Base-by-base conservation (phyloP, 2,329 filamentous ascomycete genomes). In the Aspergillus bombycis region DNA sequence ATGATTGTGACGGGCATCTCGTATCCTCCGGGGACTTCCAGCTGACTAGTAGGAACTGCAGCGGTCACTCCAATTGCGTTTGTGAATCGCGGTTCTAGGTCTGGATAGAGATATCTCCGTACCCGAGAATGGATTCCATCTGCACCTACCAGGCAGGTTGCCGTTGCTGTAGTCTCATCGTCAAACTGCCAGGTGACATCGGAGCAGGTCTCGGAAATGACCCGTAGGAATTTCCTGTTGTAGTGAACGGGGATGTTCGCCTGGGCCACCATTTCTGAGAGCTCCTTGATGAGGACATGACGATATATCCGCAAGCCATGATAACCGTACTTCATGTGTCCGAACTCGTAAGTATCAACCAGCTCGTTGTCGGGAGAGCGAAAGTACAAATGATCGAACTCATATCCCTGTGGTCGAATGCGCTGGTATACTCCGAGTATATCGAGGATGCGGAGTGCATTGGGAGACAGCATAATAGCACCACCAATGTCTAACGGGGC, bases 91-190 rank as follows among this genome's bases (percentile, higher is more conserved):
- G 86, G 83, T 38, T 79, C 71, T 1, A 84, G 67, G 0, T 81
- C 78, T 0, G 85, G 83, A 53, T 83, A 78, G 0, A 89, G 74
- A 48, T 86, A 81, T 4, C 75, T 78, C 3, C 86, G 80, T 0
- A 88, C 83, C 0, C 75, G 78, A 0, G 85, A 88, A 69, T 88
- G 84, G 57, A 89, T 88, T 1, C 87, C 86, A 62, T 89, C 86
- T 0, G 85, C 84, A 0, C 85, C 86, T 19, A 88, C 76, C 0
- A 89, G 79, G 14, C 86, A 69, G 2, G 74, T 67, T 0, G 84
- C 82, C 0, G 67, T 71, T 1, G 68, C 75, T 0, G 70, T 75
- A 0, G 77, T 77, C 1, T 83, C 84, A 59, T 86, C 82, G 0
- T 72, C 72, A 61, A 88, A 85, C 14, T 77, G 77, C 66, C 83